Percentiles rank a stretch among this genome's conserved stretches.
phyloP scores from a whole-genome alignment of 2,329 filamentous ascomycete genomes.

The Delphinella strobiligena region DNA sequence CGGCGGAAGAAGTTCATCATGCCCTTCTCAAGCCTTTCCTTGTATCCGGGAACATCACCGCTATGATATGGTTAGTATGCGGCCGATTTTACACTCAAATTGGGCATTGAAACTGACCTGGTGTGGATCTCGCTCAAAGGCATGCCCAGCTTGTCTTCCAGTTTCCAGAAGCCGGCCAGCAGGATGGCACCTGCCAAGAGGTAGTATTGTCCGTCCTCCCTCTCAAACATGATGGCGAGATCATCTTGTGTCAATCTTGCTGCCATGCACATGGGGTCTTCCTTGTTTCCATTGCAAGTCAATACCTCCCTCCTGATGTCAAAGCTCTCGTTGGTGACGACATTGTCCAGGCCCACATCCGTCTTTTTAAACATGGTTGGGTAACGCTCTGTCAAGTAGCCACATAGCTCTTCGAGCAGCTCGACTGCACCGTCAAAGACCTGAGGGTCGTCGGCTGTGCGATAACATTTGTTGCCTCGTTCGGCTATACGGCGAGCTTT shows the following conservation, averaged over 20 bases:
- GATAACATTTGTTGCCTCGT: conserved; percentile 54
- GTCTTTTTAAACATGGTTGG: conserved; percentile 57
- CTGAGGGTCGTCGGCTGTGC: conserved; percentile 49
- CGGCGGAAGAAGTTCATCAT: conserved; percentile 75
- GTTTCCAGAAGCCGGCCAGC: conserved; percentile 71
- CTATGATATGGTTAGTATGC: conserved; percentile 24
- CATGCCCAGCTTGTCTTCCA: conserved; percentile 74
- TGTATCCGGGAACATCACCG: conserved; percentile 62
- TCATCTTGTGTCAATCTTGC: conserved; percentile 71
- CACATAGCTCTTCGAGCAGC: conserved; percentile 58
- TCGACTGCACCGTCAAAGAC: conserved; percentile 58
- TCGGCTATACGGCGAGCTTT: conserved; percentile 58
- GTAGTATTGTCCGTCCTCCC: conserved; percentile 65
- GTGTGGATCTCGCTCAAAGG: conserved; percentile 68
- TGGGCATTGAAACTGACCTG: conserved; percentile 1
- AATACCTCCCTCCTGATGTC: conserved; percentile 54
- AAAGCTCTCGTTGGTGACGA: conserved; percentile 60
- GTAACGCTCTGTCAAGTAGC: conserved; percentile 64
- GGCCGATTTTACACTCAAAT: not conserved
- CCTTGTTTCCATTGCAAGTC: conserved; percentile 26
- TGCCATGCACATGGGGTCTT: conserved; percentile 68
- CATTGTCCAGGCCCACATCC: conserved; percentile 54
- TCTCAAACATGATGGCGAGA: conserved; percentile 72
- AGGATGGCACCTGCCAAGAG: conserved; percentile 65
- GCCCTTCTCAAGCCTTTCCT: conserved; percentile 58